Base-by-base conservation (phyloP, 2,329 filamentous ascomycete species). In the Pseudocercospora fuligena region DNA sequence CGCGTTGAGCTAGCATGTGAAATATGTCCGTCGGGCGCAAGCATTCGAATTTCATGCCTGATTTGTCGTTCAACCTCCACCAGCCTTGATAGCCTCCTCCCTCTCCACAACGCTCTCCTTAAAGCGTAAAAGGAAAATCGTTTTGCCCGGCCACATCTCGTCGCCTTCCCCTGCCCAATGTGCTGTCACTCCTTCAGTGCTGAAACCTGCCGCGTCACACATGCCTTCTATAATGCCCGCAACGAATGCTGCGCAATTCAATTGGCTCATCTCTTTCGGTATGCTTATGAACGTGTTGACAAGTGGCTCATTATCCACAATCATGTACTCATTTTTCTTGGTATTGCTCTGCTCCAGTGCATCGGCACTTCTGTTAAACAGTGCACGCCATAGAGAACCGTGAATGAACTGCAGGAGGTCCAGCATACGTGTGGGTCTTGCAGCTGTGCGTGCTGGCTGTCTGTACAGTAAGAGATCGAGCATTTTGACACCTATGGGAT, bases 301-400 rank as follows among this genome's bases (percentile, higher is more conserved):
- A 60, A 98, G 85, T 23, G 95, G 95, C 78, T 98, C 95, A 81
- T 99, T 98, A 82, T 99, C 95, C 74, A 94, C 92, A 74, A 99
- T 95, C 94, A 99, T 98, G 84, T 98, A 99, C 83, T 98, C 94
- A 73, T 95, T 93, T 8, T 92, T 90, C 61, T 93, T 94, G 61
- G 90, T 88, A 8, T 92, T 90, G 66, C 89, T 92, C 81, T 95
- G 94, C 82, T 99, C 95, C 66, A 99, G 89, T 19, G 93, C 91
- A 81, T 98, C 94, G 29, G 95, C 95, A 64, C 94, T 90, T 1
- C 94, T 91, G 43, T 88, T 89, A 80, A 99, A 99, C 58, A 99
- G 90, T 80, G 97, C 92, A 72, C 91, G 89, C 92, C 94, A 99
- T 63, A 97, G 86, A 63, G 90, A 91, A 69, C 93, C 93, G 78